Evolutionary conservation across 75 land plant genomes (phyloP), one percentile per base, ranked within the genome.

Genomic region (Cupressus sempervirens): DNA sequence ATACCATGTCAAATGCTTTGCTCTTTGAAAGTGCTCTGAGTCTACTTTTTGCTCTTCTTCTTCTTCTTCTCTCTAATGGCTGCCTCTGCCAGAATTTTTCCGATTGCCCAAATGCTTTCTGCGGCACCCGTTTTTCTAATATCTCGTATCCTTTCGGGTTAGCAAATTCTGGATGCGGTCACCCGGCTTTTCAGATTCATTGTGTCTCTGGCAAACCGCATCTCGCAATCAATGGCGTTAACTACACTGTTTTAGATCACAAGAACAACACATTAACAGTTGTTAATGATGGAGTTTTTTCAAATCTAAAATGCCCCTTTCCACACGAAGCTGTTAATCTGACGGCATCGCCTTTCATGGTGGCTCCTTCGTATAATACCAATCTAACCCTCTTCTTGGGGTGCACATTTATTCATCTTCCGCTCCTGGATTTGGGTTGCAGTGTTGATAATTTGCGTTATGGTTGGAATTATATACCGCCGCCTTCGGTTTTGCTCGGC

Each of bases 121-220:
- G 53, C 12, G 53, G 53, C 53, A 13, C 14, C 53, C 1, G 12
- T 2, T 50, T 50, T 50, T 3, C 53, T 50, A 50, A 50, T 11
- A 50, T 50, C 1, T 50, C 14, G 12, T 50, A 50, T 12, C 53
- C 53, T 12, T 50, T 50, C 53, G 53, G 53, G 15, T 50, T 20
- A n/a, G 48, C 34, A 46, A n/a, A 46, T 23, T 80, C 52, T n/a
- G 82, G 50, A 9, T 52, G 58, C 23, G 56, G 62, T 52, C 83
- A 82, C 41, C 83, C 83, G 7, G 65, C 34, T 50, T 82, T 82
- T 54, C 83, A 82, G 65, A 32, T 82, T 46, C 16, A 35, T 0
- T 82, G 83, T 15, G 4, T 29, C 3, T 53, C 40, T 11, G 20
- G 2, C 36, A 35, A 20, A 0, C 83, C 65, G 14, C 48, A 52